A percentile compares a stretch with the other conserved stretches of the same genome.
These are phyloP conservation scores for Crithidia acanthocephali DNA, from an alignment of 208 protist genomes.

Conservation along the genomic window DNA sequence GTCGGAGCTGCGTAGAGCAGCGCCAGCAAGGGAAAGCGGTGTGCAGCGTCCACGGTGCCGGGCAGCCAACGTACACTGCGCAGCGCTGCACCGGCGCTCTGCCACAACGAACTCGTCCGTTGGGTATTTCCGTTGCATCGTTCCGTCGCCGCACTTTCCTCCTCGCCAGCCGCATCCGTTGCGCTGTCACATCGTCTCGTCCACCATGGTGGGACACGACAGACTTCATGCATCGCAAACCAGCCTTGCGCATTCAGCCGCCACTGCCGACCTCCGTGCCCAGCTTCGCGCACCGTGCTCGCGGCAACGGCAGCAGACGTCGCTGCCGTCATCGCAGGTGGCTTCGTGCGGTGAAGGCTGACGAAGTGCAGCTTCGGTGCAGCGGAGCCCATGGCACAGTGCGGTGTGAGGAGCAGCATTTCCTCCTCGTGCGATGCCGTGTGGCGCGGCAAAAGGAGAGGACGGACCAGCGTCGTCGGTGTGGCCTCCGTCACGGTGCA, in stretches of 20 bases:
- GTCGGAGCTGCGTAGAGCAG: constrained; percentile 34
- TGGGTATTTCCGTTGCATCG: no score
- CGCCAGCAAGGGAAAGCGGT: constrained; percentile 45
- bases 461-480: neutral
- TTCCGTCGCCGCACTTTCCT: no score
- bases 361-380: constrained; percentile 1
- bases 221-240: neutral
- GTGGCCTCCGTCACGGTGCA: neutral
- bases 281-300: neutral
- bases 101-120: neutral
- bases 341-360: neutral
- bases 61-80: constrained; percentile 50
- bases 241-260: constrained; percentile 11
- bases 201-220: neutral
- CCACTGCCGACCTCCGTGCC: neutral
- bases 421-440: neutral
- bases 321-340: neutral
- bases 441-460: neutral
- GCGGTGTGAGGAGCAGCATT: constrained; percentile 7
- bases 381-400: neutral
- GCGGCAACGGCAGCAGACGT: neutral
- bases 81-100: constrained; percentile 10
- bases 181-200: no score
- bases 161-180: no score
- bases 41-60: constrained; percentile 27